Conservation (phyloP, 2,329 filamentous ascomycete genomes). For the Paramyrothecium sp. region DNA sequence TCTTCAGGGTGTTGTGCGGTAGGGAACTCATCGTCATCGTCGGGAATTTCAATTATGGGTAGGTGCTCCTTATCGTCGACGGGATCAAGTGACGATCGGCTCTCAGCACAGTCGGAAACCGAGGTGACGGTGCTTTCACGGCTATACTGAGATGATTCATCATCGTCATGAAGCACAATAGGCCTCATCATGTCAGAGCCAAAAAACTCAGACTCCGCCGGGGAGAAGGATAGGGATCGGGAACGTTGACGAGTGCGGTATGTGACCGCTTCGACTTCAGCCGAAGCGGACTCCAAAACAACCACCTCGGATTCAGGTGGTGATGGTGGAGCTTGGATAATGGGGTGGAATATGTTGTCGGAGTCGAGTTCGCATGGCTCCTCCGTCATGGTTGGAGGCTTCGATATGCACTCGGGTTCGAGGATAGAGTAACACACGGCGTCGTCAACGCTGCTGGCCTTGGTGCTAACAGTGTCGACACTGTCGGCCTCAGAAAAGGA, state of each 20-base stretch:
- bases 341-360: conserved; percentile 14
- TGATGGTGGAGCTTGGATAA: conserved; percentile 24
- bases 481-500: conserved; percentile 37
- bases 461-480: conserved; percentile 33
- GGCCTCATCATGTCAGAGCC: conserved; percentile 25
- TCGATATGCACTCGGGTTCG: conserved; percentile 32
- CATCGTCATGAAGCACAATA: conserved; percentile 32
- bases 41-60: conserved; percentile 28
- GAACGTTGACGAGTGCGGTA: conserved; percentile 39
- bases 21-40: conserved; percentile 34
- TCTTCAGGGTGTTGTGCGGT: conserved; percentile 39
- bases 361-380: conserved; percentile 36
- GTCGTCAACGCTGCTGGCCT: conserved; percentile 37
- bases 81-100: conserved; percentile 29
- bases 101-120: conserved; percentile 44
- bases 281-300: conserved; percentile 38
- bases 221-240: conserved; percentile 51
- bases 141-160: conserved; percentile 44
- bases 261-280: conserved; percentile 27
- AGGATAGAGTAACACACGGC: conserved; percentile 38
- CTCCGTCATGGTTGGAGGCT: conserved; percentile 39
- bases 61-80: conserved; percentile 26
- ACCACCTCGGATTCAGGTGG: conserved; percentile 51
- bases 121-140: conserved; percentile 43
- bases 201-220: conserved; percentile 44